Percentiles rank a stretch among this genome's conserved stretches.
Conservation (phyloP, 192 early-diverging fungal genomes). For the Coemansia umbellata region DNA sequence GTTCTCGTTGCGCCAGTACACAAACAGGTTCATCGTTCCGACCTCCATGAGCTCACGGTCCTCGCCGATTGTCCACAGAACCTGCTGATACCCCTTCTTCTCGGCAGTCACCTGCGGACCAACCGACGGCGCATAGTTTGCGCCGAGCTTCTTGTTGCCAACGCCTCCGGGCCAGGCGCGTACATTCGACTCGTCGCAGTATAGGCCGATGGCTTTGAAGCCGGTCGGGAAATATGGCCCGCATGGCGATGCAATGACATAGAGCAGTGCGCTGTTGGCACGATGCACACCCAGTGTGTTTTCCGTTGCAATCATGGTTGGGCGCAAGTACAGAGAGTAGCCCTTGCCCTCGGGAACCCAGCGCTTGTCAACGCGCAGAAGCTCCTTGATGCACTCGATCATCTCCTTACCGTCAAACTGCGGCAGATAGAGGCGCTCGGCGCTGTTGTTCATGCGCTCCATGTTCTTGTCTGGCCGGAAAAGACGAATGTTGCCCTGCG, state of each 20-base stretch:
- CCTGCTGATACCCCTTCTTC: conserved; percentile 86
- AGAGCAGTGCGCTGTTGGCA: conserved; percentile 74
- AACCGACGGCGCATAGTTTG: conserved; percentile 52
- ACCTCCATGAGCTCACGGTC: conserved; percentile 89
- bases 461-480: conserved; percentile 99
- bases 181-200: conserved; percentile 78
- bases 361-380: conserved; percentile 70
- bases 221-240: conserved; percentile 97
- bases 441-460: conserved; percentile 77
- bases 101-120: conserved; percentile 82
- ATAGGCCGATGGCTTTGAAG: conserved; percentile 81
- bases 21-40: conserved; percentile 97
- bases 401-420: conserved; percentile 74
- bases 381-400: conserved; percentile 78
- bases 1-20: conserved; percentile 77
- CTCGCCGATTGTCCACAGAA: conserved; percentile 90
- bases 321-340: conserved; percentile 91
- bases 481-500: conserved; percentile 77
- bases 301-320: conserved; percentile 90
- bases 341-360: conserved; percentile 93
- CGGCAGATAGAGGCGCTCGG: conserved; percentile 78
- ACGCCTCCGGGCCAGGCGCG: conserved; percentile 96
- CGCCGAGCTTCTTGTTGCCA: conserved; percentile 89
- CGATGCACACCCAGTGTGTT: conserved; percentile 78
- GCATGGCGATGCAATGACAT: conserved; percentile 86